These are phyloP conservation scores for Barbarea vulgaris DNA, from an alignment of 345 rosid genomes.

Conservation along the genomic window DNA sequence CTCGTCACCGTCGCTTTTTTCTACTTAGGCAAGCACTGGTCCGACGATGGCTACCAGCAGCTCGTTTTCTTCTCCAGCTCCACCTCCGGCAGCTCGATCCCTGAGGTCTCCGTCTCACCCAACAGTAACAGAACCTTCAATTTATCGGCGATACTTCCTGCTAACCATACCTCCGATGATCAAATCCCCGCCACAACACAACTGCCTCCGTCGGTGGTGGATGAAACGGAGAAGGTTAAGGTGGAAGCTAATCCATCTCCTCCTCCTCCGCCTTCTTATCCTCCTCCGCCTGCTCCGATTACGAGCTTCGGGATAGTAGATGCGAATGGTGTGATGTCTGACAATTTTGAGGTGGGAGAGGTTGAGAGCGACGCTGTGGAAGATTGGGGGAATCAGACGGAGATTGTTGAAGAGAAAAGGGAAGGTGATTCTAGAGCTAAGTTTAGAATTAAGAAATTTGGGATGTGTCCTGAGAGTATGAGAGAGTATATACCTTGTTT, in stretches of 20 bases:
- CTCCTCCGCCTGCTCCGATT: conserved; percentile 50
- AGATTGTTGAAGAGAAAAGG: conserved; percentile 29
- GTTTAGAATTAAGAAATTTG: conserved; percentile 50
- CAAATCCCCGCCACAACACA: conserved; percentile 15
- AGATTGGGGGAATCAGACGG: conserved; percentile 58
- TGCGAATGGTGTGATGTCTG: conserved; percentile 80
- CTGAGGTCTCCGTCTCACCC: conserved; percentile 61
- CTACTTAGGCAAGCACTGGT: conserved; percentile 90
- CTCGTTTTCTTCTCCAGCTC: conserved; percentile 77
- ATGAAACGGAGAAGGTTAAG: conserved; percentile 10
- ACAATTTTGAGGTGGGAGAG: conserved; percentile 82
- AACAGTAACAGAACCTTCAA: conserved; percentile 53
- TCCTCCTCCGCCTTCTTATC: conserved; percentile 38
- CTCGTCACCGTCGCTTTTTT: conserved; percentile 73
- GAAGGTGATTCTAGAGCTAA: conserved; percentile 35
- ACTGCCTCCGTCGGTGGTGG: conserved; percentile 32
- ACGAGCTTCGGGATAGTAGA: conserved; percentile 74
- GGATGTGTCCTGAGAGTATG: conserved; percentile 65
- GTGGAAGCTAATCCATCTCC: conserved; percentile 20
- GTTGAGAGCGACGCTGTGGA: conserved; percentile 67
- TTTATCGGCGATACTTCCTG: conserved; percentile 48
- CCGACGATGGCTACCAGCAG: conserved; percentile 60
- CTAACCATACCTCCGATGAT: conserved; percentile 34
- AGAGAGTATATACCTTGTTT: conserved; percentile 92
- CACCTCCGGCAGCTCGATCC: conserved; percentile 26